Conservation (phyloP, 1,284 basidiomycete genomes). For the Apiotrichum veenhuisii region DNA sequence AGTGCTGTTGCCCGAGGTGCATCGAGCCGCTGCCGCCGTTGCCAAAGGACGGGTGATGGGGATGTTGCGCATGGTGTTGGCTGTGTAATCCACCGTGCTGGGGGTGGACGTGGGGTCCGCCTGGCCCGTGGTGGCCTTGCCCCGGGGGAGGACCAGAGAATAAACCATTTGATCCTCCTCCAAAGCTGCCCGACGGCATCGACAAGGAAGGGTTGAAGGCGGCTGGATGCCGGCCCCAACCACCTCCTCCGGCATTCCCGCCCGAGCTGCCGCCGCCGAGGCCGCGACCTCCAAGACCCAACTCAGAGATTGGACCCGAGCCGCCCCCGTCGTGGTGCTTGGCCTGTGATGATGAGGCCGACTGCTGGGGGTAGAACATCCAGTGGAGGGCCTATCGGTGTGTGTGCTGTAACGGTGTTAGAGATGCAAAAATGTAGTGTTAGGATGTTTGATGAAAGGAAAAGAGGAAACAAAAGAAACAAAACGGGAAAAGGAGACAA, state of each 20-base stretch:
- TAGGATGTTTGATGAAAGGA: neutral
- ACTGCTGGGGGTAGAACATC: slow-evolving; percentile 38
- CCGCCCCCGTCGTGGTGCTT: slow-evolving; percentile 37
- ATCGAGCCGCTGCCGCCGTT: slow-evolving; percentile 22
- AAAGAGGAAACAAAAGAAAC: no score
- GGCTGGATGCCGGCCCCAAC: slow-evolving; percentile 24
- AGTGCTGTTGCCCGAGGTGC: slow-evolving; percentile 30
- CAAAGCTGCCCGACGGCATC: slow-evolving; percentile 18
- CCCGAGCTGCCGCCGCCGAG: slow-evolving; percentile 9
- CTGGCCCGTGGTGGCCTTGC: slow-evolving; percentile 16
- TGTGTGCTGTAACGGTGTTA: slow-evolving; percentile 4
- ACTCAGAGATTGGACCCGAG: slow-evolving; percentile 19
- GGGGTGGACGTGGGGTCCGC: slow-evolving; percentile 13
- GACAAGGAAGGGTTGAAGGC: slow-evolving; percentile 21
- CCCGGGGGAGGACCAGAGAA: slow-evolving; percentile 17
- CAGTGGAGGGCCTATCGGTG: slow-evolving; percentile 18
- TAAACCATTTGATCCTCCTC: slow-evolving; percentile 18
- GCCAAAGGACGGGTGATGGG: slow-evolving; percentile 33
- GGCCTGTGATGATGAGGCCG: slow-evolving; percentile 27
- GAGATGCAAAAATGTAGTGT: slow-evolving; percentile 1
- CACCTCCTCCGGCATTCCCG: slow-evolving; percentile 11
- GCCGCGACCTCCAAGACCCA: slow-evolving; percentile 19
- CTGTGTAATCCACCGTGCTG: slow-evolving; percentile 19
- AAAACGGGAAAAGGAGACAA: neutral
- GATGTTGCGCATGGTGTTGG: slow-evolving; percentile 23